Percentiles rank a stretch among this genome's conserved stretches.
Conservation (phyloP, 768 basidiomycete species). For the Termitomyces sp. region DNA sequence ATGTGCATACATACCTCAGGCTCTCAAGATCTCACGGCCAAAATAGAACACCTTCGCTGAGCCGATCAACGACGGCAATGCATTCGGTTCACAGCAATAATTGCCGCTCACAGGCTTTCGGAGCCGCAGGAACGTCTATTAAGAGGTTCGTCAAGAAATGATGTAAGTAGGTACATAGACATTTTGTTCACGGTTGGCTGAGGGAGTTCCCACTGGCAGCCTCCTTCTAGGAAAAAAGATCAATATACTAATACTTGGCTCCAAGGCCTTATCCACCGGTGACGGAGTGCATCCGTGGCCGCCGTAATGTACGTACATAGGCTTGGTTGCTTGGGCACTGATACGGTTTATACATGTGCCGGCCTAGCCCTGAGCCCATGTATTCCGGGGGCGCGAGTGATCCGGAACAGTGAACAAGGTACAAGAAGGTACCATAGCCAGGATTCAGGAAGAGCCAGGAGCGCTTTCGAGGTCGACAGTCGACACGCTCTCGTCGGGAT, state of each 20-base stretch:
- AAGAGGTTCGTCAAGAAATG: not conserved
- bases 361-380: too few relatives aligned
- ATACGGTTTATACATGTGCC: too few relatives aligned
- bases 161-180: not conserved
- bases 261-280: not conserved
- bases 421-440: too few relatives aligned
- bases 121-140: conserved; percentile 5
- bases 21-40: not conserved
- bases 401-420: conserved; percentile 8
- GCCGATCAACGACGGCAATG: not conserved
- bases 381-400: conserved; percentile 1
- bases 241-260: too few relatives aligned
- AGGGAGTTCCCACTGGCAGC: not conserved
- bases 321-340: too few relatives aligned
- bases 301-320: not conserved
- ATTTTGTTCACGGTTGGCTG: not conserved
- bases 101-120: conserved; percentile 1
- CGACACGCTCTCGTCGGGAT: conserved; percentile 14
- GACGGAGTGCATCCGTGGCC: not conserved
- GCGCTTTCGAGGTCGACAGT: conserved; percentile 11
- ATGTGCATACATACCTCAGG: not conserved
- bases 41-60: not conserved
- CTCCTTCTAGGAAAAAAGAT: not conserved
- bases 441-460: too few relatives aligned
- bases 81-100: not conserved